phyloP scores from a whole-genome alignment of 495 filamentous ascomycete species.

The Daldinia grandis region DNA sequence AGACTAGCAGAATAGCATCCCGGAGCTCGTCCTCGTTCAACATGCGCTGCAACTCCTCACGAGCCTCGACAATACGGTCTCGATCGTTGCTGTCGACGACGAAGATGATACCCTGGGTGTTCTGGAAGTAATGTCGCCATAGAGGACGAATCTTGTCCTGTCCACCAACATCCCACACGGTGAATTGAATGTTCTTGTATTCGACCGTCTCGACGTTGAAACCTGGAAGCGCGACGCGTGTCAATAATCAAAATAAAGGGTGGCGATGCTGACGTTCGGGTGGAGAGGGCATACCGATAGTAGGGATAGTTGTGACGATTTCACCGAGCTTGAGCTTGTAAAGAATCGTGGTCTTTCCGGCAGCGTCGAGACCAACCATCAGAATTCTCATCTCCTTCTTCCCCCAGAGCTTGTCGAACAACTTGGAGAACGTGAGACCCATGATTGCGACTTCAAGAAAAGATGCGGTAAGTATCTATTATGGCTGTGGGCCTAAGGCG shows the following conservation, averaged over 20 bases:
- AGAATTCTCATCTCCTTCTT: slow-evolving; percentile 99
- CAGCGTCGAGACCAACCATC: slow-evolving; percentile 99
- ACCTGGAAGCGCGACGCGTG: slow-evolving; percentile 60
- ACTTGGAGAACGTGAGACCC: slow-evolving; percentile 92
- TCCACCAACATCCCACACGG: slow-evolving; percentile 99
- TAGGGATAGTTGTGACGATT: slow-evolving; percentile 99
- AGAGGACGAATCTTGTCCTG: slow-evolving; percentile 99
- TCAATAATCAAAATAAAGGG: slow-evolving; percentile 41
- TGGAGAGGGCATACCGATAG: slow-evolving; percentile 81
- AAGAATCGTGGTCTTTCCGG: slow-evolving; percentile 99
- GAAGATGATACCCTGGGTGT: slow-evolving; percentile 99
- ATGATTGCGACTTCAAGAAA: slow-evolving; percentile 67
- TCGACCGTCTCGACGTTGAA: slow-evolving; percentile 99
- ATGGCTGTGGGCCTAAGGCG: slow-evolving; percentile 27
- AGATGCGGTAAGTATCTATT: slow-evolving; percentile 40
- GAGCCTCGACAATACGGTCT: slow-evolving; percentile 98
- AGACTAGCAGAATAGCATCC: slow-evolving; percentile 96
- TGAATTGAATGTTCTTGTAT: slow-evolving; percentile 99
- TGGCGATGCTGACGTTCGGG: slow-evolving; percentile 1
- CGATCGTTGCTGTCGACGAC: slow-evolving; percentile 99
- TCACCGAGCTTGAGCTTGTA: slow-evolving; percentile 99
- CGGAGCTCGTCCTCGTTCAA: slow-evolving; percentile 99
- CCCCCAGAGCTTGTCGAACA: slow-evolving; percentile 94
- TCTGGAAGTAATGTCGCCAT: slow-evolving; percentile 99
- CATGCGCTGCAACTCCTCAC: slow-evolving; percentile 99